These are phyloP conservation scores for Paxillus ammoniavirescens DNA, from an alignment of 768 basidiomycete species.

Conservation along the genomic window DNA sequence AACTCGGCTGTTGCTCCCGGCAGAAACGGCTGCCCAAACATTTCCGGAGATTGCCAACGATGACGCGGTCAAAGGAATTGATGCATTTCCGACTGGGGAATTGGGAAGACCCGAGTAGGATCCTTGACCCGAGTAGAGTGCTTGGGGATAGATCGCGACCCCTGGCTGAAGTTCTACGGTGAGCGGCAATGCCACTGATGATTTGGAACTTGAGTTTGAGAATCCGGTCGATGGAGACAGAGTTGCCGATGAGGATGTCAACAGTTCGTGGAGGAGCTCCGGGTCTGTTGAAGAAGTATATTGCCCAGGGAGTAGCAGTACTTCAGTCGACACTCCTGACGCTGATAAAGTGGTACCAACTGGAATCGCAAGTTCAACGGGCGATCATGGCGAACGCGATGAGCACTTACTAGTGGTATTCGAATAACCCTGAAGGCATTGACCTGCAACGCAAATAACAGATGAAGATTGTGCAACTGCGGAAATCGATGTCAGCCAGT, in stretches of 20 bases:
- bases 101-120: conserved; percentile 59
- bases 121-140: conserved; percentile 65
- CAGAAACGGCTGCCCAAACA: conserved; percentile 64
- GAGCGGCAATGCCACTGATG: conserved; percentile 60
- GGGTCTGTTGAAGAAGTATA: conserved; percentile 73
- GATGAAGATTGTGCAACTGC: conserved; percentile 57
- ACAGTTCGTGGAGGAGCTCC: conserved; percentile 62
- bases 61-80: conserved; percentile 49
- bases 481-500: not conserved
- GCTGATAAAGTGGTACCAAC: conserved; percentile 70
- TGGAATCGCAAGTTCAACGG: conserved; percentile 29
- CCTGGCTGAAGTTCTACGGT: conserved; percentile 67
- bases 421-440: conserved; percentile 79
- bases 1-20: conserved; percentile 55
- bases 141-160: conserved; percentile 58
- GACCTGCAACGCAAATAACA: conserved; percentile 83
- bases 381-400: conserved; percentile 2
- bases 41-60: conserved; percentile 71
- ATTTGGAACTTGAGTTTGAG: conserved; percentile 45
- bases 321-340: conserved; percentile 46
- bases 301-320: conserved; percentile 74
- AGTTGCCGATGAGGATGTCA: conserved; percentile 63
- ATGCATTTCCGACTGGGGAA: conserved; percentile 43
- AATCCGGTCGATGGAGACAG: conserved; percentile 65
- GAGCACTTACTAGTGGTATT: conserved; percentile 62